A percentile compares a stretch with the other conserved stretches of the same genome.
Conservation (phyloP, 1,284 basidiomycete genomes). For the Phellinidium pouzarii region DNA sequence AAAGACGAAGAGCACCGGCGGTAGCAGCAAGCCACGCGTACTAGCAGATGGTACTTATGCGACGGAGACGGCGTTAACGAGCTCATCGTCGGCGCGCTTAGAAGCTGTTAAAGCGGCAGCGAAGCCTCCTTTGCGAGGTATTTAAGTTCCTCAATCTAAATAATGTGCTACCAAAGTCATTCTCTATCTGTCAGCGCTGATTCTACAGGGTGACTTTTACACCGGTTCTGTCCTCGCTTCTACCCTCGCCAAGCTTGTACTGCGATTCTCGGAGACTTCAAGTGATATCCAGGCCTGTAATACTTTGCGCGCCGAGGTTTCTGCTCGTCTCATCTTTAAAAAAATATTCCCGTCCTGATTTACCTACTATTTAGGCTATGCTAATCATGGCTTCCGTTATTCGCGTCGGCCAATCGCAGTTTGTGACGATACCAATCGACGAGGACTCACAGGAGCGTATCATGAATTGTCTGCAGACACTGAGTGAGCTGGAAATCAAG, state of each 20-base stretch:
- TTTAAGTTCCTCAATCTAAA: constrained; percentile 20
- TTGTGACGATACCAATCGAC: constrained; percentile 89
- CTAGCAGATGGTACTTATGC: constrained; percentile 97
- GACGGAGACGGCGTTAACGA: constrained; percentile 89
- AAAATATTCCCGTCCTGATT: background rate
- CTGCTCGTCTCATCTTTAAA: constrained; percentile 14
- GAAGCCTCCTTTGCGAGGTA: constrained; percentile 87
- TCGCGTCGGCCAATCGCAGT: constrained; percentile 95
- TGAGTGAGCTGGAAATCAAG: constrained; percentile 69
- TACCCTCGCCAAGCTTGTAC: constrained; percentile 87
- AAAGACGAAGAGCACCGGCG: constrained; percentile 41
- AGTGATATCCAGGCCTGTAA: constrained; percentile 59
- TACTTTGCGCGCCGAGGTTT: constrained; percentile 79
- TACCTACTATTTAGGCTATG: constrained; percentile 61
- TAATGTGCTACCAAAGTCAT: constrained; percentile 8
- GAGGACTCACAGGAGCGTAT: constrained; percentile 97
- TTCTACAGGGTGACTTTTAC: constrained; percentile 96
- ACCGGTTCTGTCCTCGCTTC: constrained; percentile 88
- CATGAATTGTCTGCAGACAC: constrained; percentile 92
- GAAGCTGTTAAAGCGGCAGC: constrained; percentile 81
- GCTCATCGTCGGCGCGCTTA: constrained; percentile 56
- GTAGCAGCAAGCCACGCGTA: constrained; percentile 42
- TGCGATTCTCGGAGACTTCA: constrained; percentile 68
- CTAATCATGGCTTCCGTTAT: constrained; percentile 97
- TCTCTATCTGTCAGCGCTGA: constrained; percentile 49